These are phyloP conservation scores for Penicillium sp. DNA, from an alignment of 2,329 filamentous ascomycete genomes.

Conservation along the genomic window DNA sequence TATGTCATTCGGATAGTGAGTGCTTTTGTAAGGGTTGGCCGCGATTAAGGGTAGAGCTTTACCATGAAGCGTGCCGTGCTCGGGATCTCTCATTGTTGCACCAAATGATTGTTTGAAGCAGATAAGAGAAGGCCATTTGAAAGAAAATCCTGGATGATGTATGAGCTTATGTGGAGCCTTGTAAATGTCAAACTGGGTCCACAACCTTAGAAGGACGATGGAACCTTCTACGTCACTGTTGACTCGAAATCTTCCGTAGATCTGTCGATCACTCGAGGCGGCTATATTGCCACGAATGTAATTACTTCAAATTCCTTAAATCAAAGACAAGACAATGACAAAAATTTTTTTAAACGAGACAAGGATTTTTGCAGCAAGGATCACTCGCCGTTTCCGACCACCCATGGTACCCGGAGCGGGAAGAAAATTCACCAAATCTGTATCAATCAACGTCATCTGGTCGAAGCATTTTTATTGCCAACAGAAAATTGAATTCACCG, in stretches of 20 bases:
- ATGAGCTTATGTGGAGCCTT: conserved; percentile 3
- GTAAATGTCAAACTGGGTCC: neutral
- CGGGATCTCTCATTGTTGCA: neutral
- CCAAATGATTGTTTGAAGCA: neutral
- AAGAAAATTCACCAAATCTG: too few relatives aligned
- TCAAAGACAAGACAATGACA: neutral
- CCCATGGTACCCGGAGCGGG: neutral
- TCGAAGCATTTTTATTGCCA: too few relatives aligned
- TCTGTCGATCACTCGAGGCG: neutral
- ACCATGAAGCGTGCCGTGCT: neutral
- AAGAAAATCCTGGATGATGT: neutral
- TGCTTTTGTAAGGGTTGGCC: neutral
- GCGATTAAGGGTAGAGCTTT: neutral
- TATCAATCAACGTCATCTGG: too few relatives aligned
- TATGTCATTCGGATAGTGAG: neutral
- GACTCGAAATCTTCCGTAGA: conserved; percentile 3
- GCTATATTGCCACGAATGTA: neutral
- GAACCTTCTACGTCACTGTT: conserved; percentile 5
- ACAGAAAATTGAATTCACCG: too few relatives aligned
- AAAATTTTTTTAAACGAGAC: neutral
- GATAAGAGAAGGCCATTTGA: neutral
- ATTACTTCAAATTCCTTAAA: neutral
- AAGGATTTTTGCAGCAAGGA: neutral
- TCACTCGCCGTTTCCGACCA: neutral
- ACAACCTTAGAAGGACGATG: neutral